A percentile compares a stretch with the other conserved stretches of the same genome.
phyloP scores from a whole-genome alignment of 2,329 filamentous ascomycete genomes.

The Fusarium poae region DNA sequence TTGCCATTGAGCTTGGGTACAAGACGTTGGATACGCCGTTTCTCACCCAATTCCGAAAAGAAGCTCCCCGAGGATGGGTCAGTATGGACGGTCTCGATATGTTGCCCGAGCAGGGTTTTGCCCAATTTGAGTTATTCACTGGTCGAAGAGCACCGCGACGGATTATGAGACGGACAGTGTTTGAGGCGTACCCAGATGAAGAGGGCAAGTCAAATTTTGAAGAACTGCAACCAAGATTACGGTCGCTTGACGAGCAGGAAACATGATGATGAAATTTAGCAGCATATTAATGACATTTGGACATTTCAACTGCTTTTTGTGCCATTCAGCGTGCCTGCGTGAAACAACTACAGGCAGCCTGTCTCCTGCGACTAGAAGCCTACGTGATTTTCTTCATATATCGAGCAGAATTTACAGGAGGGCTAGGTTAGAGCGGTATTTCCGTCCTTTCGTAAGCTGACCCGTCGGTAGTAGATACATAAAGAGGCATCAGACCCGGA shows the following conservation, averaged over 20 bases:
- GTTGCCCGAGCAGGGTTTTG: conserved; percentile 82
- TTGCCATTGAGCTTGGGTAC: conserved; percentile 81
- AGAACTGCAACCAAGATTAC: conserved; percentile 54
- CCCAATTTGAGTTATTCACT: conserved; percentile 85
- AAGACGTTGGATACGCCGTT: conserved; percentile 79
- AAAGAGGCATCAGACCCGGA: not conserved
- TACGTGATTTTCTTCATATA: not conserved
- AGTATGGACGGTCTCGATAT: conserved; percentile 82
- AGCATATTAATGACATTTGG: not conserved
- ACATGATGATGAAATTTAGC: conserved; percentile 32
- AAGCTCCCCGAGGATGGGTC: conserved; percentile 76
- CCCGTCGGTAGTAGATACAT: not conserved
- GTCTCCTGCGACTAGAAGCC: not conserved
- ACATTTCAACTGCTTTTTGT: not conserved
- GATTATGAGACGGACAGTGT: conserved; percentile 77
- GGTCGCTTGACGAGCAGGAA: conserved; percentile 48
- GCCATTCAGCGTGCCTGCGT: no score
- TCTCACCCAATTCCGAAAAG: conserved; percentile 73
- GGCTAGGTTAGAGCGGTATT: not conserved
- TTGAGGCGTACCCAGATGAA: conserved; percentile 60
- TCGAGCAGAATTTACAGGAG: not conserved
- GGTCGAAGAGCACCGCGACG: conserved; percentile 66
- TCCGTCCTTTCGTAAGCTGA: not conserved
- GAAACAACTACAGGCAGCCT: not conserved
- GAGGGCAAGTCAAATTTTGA: conserved; percentile 57